Evolutionary conservation across 768 basidiomycete genomes (phyloP).

Genomic region (Pleurotus cornucopiae): DNA sequence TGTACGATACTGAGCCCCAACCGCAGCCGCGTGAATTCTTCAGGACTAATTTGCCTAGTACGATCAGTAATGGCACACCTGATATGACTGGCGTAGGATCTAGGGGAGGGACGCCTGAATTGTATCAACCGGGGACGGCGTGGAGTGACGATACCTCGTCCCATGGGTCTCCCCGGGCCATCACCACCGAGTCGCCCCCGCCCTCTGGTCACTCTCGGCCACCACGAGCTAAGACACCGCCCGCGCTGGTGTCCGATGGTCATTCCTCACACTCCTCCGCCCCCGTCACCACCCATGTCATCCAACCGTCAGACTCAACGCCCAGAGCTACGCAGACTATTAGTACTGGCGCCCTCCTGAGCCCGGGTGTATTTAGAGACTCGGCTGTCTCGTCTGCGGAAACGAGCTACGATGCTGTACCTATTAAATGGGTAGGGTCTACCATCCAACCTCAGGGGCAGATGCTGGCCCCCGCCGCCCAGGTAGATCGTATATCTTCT

Average conservation of each 20-base stretch:
- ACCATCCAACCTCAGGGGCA: conserved; percentile 12
- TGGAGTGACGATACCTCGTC: conserved; percentile 23
- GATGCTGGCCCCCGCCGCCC: conserved; percentile 7
- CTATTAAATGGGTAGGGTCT: conserved; percentile 60
- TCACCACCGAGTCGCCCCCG: not conserved
- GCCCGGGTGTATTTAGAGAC: conserved; percentile 60
- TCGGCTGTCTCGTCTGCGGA: conserved; percentile 55
- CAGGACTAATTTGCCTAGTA: conserved; percentile 45
- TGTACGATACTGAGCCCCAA: conserved; percentile 33
- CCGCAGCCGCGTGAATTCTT: conserved; percentile 15
- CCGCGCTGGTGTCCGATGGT: conserved; percentile 25
- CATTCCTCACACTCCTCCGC: conserved; percentile 11
- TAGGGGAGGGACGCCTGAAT: conserved; percentile 23
- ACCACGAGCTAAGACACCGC: conserved; percentile 32
- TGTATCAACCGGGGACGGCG: not conserved
- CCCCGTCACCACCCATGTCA: conserved; percentile 2
- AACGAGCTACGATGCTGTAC: conserved; percentile 39
- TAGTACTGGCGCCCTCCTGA: conserved; percentile 35
- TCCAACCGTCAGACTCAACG: not conserved
- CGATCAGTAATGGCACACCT: conserved; percentile 44
- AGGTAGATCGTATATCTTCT: conserved; percentile 19
- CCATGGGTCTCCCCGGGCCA: conserved; percentile 11
- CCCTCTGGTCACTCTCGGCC: conserved; percentile 17
- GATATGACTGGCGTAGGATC: conserved; percentile 69
- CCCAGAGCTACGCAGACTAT: conserved; percentile 4